phyloP scores from a whole-genome alignment of 345 rosid species.

The Syzygium jambos region DNA sequence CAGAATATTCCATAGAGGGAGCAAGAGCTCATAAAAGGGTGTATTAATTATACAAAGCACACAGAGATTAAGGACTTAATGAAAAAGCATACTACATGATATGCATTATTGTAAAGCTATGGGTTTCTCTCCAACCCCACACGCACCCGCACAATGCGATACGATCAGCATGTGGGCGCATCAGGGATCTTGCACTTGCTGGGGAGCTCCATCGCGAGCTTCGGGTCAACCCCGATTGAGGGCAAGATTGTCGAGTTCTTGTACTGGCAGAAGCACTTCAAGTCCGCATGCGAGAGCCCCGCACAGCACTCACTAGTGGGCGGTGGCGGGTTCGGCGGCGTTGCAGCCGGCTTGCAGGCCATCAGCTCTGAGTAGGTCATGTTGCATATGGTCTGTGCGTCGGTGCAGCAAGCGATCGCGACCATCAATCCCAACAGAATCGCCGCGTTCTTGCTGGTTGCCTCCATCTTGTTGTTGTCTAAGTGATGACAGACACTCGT shows the following conservation, averaged over 20 bases:
- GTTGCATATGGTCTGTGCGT: slow-evolving; percentile 35
- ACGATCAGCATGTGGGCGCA: slow-evolving; percentile 20
- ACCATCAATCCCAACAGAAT: neutral
- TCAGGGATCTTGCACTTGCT: slow-evolving; percentile 32
- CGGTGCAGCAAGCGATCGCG: neutral
- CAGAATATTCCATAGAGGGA: neutral
- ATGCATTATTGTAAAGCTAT: neutral
- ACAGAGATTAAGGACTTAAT: neutral
- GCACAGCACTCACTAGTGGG: slow-evolving; percentile 33
- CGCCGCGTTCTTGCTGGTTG: neutral
- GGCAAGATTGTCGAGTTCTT: slow-evolving; percentile 38
- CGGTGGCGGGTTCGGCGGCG: slow-evolving; percentile 29
- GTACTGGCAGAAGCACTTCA: slow-evolving; percentile 41
- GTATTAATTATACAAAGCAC: neutral
- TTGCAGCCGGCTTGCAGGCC: slow-evolving; percentile 37
- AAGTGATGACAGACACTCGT: neutral
- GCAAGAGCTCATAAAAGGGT: neutral
- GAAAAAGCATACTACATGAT: neutral
- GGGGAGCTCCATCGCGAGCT: slow-evolving; percentile 47
- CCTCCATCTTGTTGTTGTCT: neutral
- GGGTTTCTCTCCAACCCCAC: neutral
- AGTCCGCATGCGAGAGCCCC: slow-evolving; percentile 27
- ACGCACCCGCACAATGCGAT: neutral
- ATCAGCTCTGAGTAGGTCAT: slow-evolving; percentile 18
- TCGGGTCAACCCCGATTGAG: slow-evolving; percentile 42